Evolutionary conservation across 495 filamentous ascomycete species (phyloP), one percentile per base, ranked within the genome.

Genomic region (Penicilliopsis zonata): DNA sequence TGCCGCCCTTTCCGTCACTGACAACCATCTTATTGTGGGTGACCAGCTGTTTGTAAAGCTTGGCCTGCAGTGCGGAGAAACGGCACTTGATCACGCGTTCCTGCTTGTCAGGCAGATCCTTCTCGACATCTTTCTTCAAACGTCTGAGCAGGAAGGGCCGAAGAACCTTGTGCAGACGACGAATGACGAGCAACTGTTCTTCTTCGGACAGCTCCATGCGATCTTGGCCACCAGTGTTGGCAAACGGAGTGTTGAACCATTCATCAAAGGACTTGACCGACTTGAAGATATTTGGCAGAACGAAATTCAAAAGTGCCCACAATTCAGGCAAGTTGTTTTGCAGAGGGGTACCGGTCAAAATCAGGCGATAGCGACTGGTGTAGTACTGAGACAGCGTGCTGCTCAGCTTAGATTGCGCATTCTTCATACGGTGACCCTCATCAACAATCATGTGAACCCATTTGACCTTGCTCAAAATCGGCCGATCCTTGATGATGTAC

Each of bases 401-500:
- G 59, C 84, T 94, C 44, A 98, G 70, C 59, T 98, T 98, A 10
- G 90, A 98, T 40, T 86, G 78, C n/a, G 82, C 65, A 56, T 98
- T 98, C 72, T 98, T 98, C 90, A 98, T 98, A 47, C 90, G 86
- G 58, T 98, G 90, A 56, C 90, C 90, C 65, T 98, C 90, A 44
- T 98, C 90, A 34, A 98, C 93, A 41, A 98, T 94, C 90, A 98
- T 96, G 60, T 98, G 92, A 32, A 90, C 80, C 90, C 90, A 98
- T 55, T 94, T 94, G 51, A 98, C 82, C 65, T 95, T 96, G 61
- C 79, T 86, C 18, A 98, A 65, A 31, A 98, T 65, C 1, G 87
- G 87, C 15, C 88, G 79, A 47, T 98, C 90, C 63, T 95, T 96
- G 65, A 98, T 98, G 55, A 98, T 94, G 65, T 94, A 98, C 57